Evolutionary conservation across 2,329 filamentous ascomycete species (phyloP).

Genomic region (Penicillium sp.): DNA sequence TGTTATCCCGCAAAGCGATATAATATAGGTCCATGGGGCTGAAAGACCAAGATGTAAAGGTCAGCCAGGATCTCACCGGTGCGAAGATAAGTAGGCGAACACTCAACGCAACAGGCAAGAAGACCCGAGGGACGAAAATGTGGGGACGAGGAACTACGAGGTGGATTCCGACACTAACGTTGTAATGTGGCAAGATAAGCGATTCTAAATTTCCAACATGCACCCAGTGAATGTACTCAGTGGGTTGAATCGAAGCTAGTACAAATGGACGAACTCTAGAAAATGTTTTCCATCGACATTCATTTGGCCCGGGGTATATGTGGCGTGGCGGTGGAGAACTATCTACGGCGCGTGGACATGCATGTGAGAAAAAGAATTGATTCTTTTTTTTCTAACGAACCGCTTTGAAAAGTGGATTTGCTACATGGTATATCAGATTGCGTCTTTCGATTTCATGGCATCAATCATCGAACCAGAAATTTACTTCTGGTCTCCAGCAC

Average conservation of each 20-base stretch:
- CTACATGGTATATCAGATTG: slow-evolving; percentile 21
- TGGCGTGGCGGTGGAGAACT: neutral
- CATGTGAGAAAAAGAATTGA: neutral
- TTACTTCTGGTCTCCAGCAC: slow-evolving; percentile 21
- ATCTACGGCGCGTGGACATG: neutral
- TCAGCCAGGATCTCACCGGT: too few species aligned
- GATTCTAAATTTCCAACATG: neutral
- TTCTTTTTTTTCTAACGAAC: slow-evolving; percentile 17
- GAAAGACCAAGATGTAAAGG: too few species aligned
- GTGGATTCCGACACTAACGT: neutral
- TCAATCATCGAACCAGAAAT: slow-evolving; percentile 9
- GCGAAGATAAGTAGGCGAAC: too few species aligned
- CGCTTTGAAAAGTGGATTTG: slow-evolving; percentile 18
- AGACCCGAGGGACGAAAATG: neutral
- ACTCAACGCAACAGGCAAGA: too few species aligned
- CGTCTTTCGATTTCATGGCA: slow-evolving; percentile 15
- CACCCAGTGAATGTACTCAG: too few species aligned
- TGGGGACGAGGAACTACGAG: neutral
- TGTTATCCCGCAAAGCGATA: too few species aligned
- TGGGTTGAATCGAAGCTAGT: neutral
- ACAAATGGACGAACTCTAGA: neutral
- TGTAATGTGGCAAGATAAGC: neutral
- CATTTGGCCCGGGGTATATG: neutral
- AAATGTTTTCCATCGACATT: neutral
- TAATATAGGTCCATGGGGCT: too few species aligned